These are phyloP conservation scores for Populus deltoides DNA, from an alignment of 345 rosid genomes.

Conservation along the genomic window DNA sequence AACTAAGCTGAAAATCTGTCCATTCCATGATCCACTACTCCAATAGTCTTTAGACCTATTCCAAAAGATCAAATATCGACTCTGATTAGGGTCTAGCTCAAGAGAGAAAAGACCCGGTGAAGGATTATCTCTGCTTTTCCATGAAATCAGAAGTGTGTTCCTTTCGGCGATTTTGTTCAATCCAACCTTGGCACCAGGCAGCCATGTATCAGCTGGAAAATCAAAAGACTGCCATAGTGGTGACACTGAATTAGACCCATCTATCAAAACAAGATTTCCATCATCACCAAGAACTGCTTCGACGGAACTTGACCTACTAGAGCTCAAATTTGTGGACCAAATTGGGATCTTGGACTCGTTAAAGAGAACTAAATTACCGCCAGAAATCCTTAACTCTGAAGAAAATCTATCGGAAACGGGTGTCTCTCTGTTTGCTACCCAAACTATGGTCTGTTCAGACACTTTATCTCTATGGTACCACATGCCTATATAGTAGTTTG, in stretches of 20 bases:
- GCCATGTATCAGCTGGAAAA: slow-evolving; percentile 65
- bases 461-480: slow-evolving; percentile 47
- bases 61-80: slow-evolving; percentile 52
- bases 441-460: slow-evolving; percentile 34
- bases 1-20: slow-evolving; percentile 39
- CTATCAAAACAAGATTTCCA: slow-evolving; percentile 63
- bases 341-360: slow-evolving; percentile 41
- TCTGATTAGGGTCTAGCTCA: slow-evolving; percentile 48
- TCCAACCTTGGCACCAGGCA: slow-evolving; percentile 60
- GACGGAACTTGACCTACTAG: slow-evolving; percentile 22
- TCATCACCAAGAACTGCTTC: slow-evolving; percentile 51
- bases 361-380: slow-evolving; percentile 66
- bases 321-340: slow-evolving; percentile 67
- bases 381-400: slow-evolving; percentile 48
- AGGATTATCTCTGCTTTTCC: slow-evolving; percentile 63
- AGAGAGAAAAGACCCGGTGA: slow-evolving; percentile 74
- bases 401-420: slow-evolving; percentile 46
- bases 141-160: slow-evolving; percentile 48
- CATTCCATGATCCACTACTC: slow-evolving; percentile 70
- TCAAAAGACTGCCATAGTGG: slow-evolving; percentile 76
- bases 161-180: slow-evolving; percentile 35
- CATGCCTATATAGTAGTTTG: slow-evolving; percentile 66
- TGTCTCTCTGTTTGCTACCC: slow-evolving; percentile 79
- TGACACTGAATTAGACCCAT: slow-evolving; percentile 16
- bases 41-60: slow-evolving; percentile 48